Conservation (phyloP, 805 yeast species). For the Metschnikowia rubicola region DNA sequence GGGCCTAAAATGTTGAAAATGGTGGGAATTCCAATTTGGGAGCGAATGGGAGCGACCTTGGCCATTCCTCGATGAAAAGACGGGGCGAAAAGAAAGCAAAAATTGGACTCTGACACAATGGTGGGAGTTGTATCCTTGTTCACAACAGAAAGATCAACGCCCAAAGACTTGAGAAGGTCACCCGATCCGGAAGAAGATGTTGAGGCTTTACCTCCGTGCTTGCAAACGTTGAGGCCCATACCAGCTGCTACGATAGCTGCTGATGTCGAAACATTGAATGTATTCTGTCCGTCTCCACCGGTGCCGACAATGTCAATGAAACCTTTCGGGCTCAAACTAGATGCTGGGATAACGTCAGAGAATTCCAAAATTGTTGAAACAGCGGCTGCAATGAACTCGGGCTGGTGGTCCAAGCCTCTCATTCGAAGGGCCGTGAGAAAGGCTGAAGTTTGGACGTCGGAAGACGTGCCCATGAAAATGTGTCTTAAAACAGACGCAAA, state of each 20-base stretch:
- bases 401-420: constrained; percentile 72
- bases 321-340: constrained; percentile 44
- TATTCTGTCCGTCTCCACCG: constrained; percentile 97
- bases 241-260: constrained; percentile 95
- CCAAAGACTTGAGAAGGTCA: constrained; percentile 76
- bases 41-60: constrained; percentile 72
- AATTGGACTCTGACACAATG: constrained; percentile 48
- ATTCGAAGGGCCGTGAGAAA: constrained; percentile 76
- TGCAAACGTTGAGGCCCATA: constrained; percentile 73
- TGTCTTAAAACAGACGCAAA: constrained; percentile 58
- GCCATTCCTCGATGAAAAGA: constrained; percentile 92
- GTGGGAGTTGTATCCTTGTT: constrained; percentile 58
- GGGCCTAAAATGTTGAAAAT: constrained; percentile 96
- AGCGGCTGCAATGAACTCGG: constrained; percentile 83
- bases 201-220: constrained; percentile 97
- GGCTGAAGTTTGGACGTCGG: constrained; percentile 70
- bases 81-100: constrained; percentile 84
- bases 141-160: constrained; percentile 75
- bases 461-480: constrained; percentile 57
- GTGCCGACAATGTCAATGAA: constrained; percentile 94
- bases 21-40: constrained; percentile 81
- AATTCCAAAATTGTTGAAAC: constrained; percentile 68
- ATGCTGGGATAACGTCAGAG: constrained; percentile 51
- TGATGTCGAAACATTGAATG: constrained; percentile 94
- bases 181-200: constrained; percentile 94